Evolutionary conservation across 306 rosid genomes (phyloP), one percentile per base, ranked within the genome.

Genomic region (Medicago lupulina): DNA sequence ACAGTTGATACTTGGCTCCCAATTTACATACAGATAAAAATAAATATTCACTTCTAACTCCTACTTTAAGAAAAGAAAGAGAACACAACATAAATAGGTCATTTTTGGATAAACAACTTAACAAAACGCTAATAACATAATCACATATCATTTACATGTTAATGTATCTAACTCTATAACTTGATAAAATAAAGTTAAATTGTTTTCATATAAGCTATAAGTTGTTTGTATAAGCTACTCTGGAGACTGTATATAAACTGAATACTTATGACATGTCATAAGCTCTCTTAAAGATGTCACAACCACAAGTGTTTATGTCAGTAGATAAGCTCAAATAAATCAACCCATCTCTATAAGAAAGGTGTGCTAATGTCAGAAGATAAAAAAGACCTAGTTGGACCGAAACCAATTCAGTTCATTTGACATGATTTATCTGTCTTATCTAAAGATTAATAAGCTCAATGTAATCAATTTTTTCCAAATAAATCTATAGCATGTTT

Each of bases 51-150:
- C 23, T 54, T 55, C 10, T n/a, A 11, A 23, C n/a, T 21, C 69
- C 64, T 14, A 76, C 39, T 43, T 50, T 28, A 28, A 28, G 31
- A 28, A 53, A 70, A 62, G 59, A 70, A 17, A 2, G 13, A 74
- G 14, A 28, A 44, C 19, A n/a, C 7, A 9, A 61, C 23, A 53
- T 43, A 43, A 9, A 11, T 34, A 34, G 38, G 38, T 34, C 49
- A 2, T 43, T 5, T 43, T 43, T 43, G 14, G 5, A 43, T 16
- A 50, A 50, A 50, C 18, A 50, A 6, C 19, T 50, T 50, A 50
- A 50, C 11, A 2, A 43, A 43, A 4, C 5, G 14, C 49, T 43
- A 8, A 9, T 9, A 41, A 12, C 47, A 41, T 41, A 41, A 11
- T 9, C 31, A 0, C 31, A 28, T 31, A 31, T 34, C 38, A 34